A percentile compares a stretch with the other conserved stretches of the same genome.
Conservation (phyloP, 164 flowering plant genomes). For the Buxus sempervirens region DNA sequence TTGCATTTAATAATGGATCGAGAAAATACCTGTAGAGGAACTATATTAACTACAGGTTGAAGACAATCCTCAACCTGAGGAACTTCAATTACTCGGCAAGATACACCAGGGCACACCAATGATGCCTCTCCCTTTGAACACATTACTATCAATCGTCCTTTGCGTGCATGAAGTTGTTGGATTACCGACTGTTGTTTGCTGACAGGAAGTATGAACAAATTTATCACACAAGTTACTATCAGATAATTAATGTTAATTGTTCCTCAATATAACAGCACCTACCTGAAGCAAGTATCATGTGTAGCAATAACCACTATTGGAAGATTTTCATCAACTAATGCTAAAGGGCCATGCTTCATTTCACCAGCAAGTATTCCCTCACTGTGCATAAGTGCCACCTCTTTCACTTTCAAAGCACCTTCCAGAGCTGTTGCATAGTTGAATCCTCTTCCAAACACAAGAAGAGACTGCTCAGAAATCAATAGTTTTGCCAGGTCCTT, state of each 20-base stretch:
- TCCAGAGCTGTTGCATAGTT: conserved; percentile 95
- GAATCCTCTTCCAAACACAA: conserved; percentile 96
- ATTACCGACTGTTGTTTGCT: conserved; percentile 99
- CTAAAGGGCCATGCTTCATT: conserved; percentile 99
- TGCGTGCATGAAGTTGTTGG: conserved; percentile 96
- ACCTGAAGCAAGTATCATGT: conserved; percentile 94
- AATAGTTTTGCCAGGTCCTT: conserved; percentile 75
- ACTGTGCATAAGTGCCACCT: conserved; percentile 95
- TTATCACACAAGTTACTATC: background rate
- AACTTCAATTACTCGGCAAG: conserved; percentile 84
- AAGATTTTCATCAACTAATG: conserved; percentile 91
- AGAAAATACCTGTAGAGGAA: conserved; percentile 84
- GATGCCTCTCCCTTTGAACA: conserved; percentile 82
- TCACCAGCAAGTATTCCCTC: conserved; percentile 99
- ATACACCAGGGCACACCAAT: conserved; percentile 58
- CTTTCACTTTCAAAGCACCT: conserved; percentile 97
- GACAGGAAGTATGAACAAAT: conserved; percentile 25
- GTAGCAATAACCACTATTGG: conserved; percentile 94
- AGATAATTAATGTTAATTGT: background rate
- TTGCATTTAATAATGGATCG: background rate
- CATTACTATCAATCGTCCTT: conserved; percentile 89
- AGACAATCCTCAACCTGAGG: conserved; percentile 93
- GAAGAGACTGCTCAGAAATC: conserved; percentile 88
- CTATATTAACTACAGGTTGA: conserved; percentile 87
- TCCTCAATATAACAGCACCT: conserved; percentile 4